Evolutionary conservation across 2,329 filamentous ascomycete species (phyloP).

Genomic region (Juglanconis juglandina): DNA sequence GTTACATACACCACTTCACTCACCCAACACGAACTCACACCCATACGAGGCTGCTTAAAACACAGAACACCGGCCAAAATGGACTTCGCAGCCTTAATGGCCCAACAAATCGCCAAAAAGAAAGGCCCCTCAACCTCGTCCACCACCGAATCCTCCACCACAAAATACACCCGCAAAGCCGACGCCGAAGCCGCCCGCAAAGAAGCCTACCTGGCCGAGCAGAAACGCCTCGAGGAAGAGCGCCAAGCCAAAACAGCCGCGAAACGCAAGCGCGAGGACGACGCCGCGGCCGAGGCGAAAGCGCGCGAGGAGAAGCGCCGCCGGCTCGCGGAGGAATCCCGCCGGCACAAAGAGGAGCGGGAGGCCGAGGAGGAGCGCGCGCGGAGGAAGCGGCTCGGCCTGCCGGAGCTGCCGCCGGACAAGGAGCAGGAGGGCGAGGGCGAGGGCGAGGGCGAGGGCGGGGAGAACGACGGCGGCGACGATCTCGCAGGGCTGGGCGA

Average conservation of each 20-base stretch:
- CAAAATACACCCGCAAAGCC: constrained; percentile 79
- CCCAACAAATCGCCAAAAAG: constrained; percentile 83
- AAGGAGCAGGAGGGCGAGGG: constrained; percentile 3
- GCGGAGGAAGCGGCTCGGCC: constrained; percentile 71
- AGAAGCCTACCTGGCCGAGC: constrained; percentile 77
- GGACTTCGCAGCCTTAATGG: constrained; percentile 95
- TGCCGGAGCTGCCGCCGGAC: constrained; percentile 64
- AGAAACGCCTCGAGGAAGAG: constrained; percentile 68
- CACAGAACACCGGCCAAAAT: constrained; percentile 48
- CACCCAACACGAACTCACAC: not conserved
- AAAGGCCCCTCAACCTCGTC: constrained; percentile 45
- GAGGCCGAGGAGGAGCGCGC: constrained; percentile 70
- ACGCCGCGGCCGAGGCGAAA: constrained; percentile 66
- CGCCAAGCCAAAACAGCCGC: constrained; percentile 66
- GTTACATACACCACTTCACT: not conserved
- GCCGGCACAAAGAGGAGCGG: constrained; percentile 64
- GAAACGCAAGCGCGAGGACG: constrained; percentile 88
- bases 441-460: constrained; percentile 24
- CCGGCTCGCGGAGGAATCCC: constrained; percentile 76
- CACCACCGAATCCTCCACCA: constrained; percentile 24
- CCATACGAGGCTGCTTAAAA: not conserved
- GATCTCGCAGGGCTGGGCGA: constrained; percentile 64
- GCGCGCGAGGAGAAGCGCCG: constrained; percentile 78
- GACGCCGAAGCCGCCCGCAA: constrained; percentile 81
- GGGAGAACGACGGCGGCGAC: constrained; percentile 36